A percentile compares a stretch with the other conserved stretches of the same genome.
These are phyloP conservation scores for Alternaria angustiovoidea DNA, from an alignment of 2,329 filamentous ascomycete genomes.

Conservation along the genomic window DNA sequence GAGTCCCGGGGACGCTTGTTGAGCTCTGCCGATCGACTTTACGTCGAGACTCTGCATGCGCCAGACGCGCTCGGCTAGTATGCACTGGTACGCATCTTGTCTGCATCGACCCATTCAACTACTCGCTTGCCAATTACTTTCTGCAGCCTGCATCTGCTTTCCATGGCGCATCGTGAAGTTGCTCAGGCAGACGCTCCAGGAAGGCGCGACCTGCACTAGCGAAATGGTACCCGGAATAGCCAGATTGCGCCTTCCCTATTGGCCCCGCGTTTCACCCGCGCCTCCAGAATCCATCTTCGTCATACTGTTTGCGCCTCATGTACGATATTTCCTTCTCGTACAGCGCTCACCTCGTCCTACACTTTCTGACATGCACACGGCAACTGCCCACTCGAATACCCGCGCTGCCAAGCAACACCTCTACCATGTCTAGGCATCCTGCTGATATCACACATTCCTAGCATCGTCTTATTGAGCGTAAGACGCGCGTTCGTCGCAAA, in stretches of 20 bases:
- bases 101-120: not conserved
- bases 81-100: not conserved
- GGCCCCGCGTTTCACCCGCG: constrained; percentile 22
- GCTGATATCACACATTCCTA: constrained; percentile 9
- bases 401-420: not conserved
- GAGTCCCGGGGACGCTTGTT: constrained; percentile 17
- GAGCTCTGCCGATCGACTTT: constrained; percentile 15
- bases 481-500: constrained; percentile 26
- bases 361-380: not conserved
- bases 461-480: constrained; percentile 3
- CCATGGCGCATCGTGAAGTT: constrained; percentile 2
- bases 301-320: not conserved
- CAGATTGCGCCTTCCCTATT: constrained; percentile 14
- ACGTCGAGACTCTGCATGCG: constrained; percentile 19
- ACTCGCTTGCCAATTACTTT: not conserved
- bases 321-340: not conserved
- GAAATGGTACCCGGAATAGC: constrained; percentile 13
- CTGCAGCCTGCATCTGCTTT: not conserved
- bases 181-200: not conserved
- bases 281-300: constrained; percentile 5
- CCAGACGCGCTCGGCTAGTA: constrained; percentile 3
- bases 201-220: constrained; percentile 7
- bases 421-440: not conserved
- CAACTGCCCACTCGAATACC: not conserved
- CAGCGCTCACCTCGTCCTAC: not conserved